Conservation (phyloP, 495 filamentous ascomycete species). For the Aspergillus cavernicola region DNA sequence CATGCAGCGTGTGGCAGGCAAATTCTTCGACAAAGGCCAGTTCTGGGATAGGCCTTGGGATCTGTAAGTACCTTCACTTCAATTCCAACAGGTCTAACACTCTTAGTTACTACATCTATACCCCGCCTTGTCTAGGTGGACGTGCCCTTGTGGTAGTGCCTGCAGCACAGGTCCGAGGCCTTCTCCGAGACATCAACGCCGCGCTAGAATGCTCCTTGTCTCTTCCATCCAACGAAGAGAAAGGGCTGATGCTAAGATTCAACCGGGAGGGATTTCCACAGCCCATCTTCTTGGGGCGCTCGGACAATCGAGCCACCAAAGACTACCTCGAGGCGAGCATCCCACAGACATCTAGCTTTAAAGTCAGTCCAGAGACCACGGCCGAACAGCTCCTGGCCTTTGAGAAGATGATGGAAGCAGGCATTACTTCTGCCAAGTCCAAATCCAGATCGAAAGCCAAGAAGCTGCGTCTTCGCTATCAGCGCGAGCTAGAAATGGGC, state of each 20-base stretch:
- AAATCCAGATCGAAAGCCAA: constrained; percentile 44
- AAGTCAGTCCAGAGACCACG: constrained; percentile 18
- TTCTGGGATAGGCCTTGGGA: constrained; percentile 65
- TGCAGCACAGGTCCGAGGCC: constrained; percentile 53
- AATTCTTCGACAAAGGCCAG: constrained; percentile 54
- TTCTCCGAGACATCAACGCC: constrained; percentile 58
- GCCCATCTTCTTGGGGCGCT: constrained; percentile 63
- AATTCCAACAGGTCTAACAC: not conserved
- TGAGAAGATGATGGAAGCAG: constrained; percentile 43
- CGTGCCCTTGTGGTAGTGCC: constrained; percentile 63
- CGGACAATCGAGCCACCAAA: constrained; percentile 30
- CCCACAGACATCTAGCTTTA: constrained; percentile 14
- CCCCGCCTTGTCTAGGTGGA: constrained; percentile 35
- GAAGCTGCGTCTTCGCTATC: constrained; percentile 46
- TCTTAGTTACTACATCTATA: constrained; percentile 63
- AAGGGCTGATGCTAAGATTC: constrained; percentile 57
- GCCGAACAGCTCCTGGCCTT: constrained; percentile 37
- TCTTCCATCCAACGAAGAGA: constrained; percentile 44
- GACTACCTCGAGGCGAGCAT: constrained; percentile 32
- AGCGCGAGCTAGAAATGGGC: constrained; percentile 44
- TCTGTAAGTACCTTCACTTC: constrained; percentile 54
- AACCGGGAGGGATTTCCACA: constrained; percentile 49
- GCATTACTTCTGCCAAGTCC: constrained; percentile 35
- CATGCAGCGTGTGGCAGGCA: constrained; percentile 44
- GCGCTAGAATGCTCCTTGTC: constrained; percentile 41